These are phyloP conservation scores for Ogataea ramenticola DNA, from an alignment of 805 yeast species.

Conservation along the genomic window DNA sequence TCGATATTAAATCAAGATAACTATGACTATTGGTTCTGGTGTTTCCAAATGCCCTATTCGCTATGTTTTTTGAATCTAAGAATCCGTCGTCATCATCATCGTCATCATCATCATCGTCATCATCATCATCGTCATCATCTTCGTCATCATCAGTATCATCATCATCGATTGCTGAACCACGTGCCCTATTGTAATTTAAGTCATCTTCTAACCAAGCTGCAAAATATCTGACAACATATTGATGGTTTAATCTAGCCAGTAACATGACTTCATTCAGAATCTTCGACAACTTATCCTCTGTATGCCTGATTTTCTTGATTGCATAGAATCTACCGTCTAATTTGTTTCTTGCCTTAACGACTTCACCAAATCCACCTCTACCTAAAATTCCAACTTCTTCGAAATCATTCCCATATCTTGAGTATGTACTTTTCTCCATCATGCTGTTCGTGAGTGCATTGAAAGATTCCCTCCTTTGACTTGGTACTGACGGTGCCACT, in stretches of 20 bases:
- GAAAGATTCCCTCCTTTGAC: conserved; percentile 20
- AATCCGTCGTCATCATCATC: conserved; percentile 20
- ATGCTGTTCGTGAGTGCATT: not conserved
- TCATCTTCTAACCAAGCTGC: conserved; percentile 96
- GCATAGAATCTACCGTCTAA: conserved; percentile 95
- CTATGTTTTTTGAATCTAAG: conserved; percentile 2
- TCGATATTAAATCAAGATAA: conserved; percentile 62
- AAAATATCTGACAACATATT: conserved; percentile 91
- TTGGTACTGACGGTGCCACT: not conserved
- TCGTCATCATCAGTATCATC: conserved; percentile 20
- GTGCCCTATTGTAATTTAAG: conserved; percentile 9
- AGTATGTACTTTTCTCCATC: conserved; percentile 23
- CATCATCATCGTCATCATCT: conserved; percentile 16
- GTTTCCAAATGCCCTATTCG: conserved; percentile 6
- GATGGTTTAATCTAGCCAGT: conserved; percentile 86
- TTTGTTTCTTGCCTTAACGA: conserved; percentile 90
- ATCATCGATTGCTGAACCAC: conserved; percentile 15
- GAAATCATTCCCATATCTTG: conserved; percentile 87
- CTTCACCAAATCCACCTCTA: conserved; percentile 93
- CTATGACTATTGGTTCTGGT: conserved; percentile 27
- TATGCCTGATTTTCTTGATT: conserved; percentile 81
- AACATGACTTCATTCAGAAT: conserved; percentile 88
- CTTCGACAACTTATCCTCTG: conserved; percentile 69
- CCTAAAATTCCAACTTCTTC: conserved; percentile 92
- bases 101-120: conserved; percentile 26